Percentiles rank a stretch among this genome's conserved stretches.
Evolutionary conservation across 768 basidiomycete species (phyloP).

Genomic region (Tricholoma saponaceum): DNA sequence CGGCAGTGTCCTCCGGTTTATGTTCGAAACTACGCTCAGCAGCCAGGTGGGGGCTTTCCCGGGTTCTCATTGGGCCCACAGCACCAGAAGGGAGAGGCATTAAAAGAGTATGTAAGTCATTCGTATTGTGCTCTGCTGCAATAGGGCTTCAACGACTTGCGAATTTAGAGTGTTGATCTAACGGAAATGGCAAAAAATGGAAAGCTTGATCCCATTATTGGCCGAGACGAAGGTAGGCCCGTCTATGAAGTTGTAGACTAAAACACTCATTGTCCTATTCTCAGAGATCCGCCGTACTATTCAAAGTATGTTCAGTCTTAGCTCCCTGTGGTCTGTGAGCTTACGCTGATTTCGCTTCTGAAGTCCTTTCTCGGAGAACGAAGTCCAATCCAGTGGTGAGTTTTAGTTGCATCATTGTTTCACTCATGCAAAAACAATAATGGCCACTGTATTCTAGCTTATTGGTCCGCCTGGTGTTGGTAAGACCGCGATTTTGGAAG

Average conservation of each 20-base stretch:
- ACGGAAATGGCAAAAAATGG: slow-evolving; percentile 82
- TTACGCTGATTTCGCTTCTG: not conserved
- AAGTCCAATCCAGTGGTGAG: slow-evolving; percentile 89
- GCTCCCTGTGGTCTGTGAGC: not conserved
- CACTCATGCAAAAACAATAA: not conserved
- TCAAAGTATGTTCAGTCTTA: slow-evolving; percentile 57
- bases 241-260: not conserved
- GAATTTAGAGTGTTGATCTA: slow-evolving; percentile 67
- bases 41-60: slow-evolving; percentile 53
- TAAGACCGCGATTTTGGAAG: slow-evolving; percentile 91
- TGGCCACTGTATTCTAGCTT: slow-evolving; percentile 36
- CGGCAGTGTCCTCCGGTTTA: slow-evolving; percentile 3
- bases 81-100: slow-evolving; percentile 75
- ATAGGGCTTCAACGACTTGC: not conserved
- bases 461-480: slow-evolving; percentile 89
- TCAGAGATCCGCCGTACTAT: slow-evolving; percentile 85
- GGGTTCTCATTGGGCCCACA: slow-evolving; percentile 56
- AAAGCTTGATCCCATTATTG: slow-evolving; percentile 89
- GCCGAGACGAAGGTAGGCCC: slow-evolving; percentile 69
- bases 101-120: slow-evolving; percentile 66
- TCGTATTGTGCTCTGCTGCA: not conserved
- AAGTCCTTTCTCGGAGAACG: slow-evolving; percentile 82
- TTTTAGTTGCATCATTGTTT: not conserved
- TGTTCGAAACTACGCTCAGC: slow-evolving; percentile 43
- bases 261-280: not conserved